These are phyloP conservation scores for Pseudogymnoascus sp. DNA, from an alignment of 2,329 filamentous ascomycete species.

Conservation along the genomic window DNA sequence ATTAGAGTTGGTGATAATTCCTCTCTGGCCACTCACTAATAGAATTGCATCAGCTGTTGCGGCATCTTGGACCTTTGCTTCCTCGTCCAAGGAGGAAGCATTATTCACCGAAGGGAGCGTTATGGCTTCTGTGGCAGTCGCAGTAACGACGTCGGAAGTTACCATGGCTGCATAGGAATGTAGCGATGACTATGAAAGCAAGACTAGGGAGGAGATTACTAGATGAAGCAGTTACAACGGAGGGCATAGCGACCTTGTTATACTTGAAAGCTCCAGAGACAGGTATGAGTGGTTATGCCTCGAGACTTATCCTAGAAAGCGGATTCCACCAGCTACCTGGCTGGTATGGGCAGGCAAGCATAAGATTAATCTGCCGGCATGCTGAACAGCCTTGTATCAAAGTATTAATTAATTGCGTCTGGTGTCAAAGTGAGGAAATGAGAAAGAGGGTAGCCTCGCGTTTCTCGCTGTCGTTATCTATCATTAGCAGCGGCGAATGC, in stretches of 20 bases:
- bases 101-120: not conserved
- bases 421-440: not conserved
- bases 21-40: slow-evolving; percentile 29
- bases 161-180: not conserved
- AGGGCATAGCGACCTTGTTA: not conserved
- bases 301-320: not conserved
- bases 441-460: not conserved
- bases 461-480: not conserved
- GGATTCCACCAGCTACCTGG: not conserved
- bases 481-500: not conserved
- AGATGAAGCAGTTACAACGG: not conserved
- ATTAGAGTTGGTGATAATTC: slow-evolving; percentile 16
- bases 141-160: not conserved
- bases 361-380: not conserved
- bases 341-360: not conserved
- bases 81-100: slow-evolving; percentile 23
- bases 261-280: not conserved
- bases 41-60: slow-evolving; percentile 34
- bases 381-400: not conserved
- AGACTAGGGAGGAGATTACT: not conserved
- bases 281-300: not conserved
- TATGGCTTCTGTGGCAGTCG: not conserved
- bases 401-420: not conserved
- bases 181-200: not conserved
- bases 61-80: slow-evolving; percentile 24